phyloP scores from a whole-genome alignment of 495 filamentous ascomycete species.

The Friedmanniomyces simplex region DNA sequence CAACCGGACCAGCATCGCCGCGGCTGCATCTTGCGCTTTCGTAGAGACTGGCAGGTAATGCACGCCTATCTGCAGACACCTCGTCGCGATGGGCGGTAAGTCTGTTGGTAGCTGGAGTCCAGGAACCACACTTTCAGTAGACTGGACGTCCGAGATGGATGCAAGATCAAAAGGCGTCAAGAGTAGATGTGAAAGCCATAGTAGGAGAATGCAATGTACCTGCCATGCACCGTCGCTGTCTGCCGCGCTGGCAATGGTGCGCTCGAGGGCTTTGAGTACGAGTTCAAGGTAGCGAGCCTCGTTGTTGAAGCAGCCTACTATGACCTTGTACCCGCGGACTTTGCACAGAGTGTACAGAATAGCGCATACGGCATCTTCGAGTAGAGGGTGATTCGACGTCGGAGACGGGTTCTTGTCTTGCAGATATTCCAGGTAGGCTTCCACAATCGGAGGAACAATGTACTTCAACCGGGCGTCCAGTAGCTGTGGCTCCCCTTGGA shows the following conservation, averaged over 20 bases:
- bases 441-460: conserved; percentile 61
- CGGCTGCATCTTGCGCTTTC: conserved; percentile 85
- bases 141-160: conserved; percentile 56
- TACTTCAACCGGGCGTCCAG: conserved; percentile 76
- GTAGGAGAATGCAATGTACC: conserved; percentile 73
- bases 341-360: conserved; percentile 90
- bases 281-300: conserved; percentile 75
- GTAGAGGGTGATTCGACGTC: conserved; percentile 12
- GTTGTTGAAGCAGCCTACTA: conserved; percentile 78
- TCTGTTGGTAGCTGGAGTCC: conserved; percentile 40
- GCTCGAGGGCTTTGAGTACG: conserved; percentile 56
- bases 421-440: conserved; percentile 63
- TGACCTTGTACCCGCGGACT: conserved; percentile 83
- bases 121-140: conserved; percentile 4
- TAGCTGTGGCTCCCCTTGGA: conserved; percentile 92
- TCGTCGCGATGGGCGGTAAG: conserved; percentile 57
- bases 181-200: conserved; percentile 89
- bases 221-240: conserved; percentile 53
- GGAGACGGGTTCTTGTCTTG: not conserved
- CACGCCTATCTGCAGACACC: conserved; percentile 61
- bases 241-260: conserved; percentile 26
- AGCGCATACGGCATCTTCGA: conserved; percentile 53
- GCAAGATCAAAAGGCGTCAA: conserved; percentile 84
- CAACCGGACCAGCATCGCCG: conserved; percentile 66
- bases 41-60: conserved; percentile 61